Evolutionary conservation across 208 protist genomes (phyloP), one percentile per base, ranked within the genome.

Genomic region (Trypanosoma cruzi): DNA sequence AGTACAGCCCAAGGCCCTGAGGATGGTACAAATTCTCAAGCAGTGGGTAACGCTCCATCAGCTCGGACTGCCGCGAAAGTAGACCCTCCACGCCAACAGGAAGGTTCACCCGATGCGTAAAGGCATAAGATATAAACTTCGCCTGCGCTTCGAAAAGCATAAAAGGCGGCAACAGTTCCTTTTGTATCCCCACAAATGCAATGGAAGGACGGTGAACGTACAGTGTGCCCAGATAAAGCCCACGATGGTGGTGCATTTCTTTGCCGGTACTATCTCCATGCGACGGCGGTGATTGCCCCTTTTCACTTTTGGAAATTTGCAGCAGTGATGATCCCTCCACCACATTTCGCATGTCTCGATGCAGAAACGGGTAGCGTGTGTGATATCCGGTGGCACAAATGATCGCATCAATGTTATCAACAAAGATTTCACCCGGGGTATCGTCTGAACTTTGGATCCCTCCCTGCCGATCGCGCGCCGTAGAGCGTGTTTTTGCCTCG

Each of bases 91-190:
- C 67, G 10, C 64, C 71, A 1, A 34, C 20, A 20, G 90, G 90
- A 60, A 94, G 56, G 34, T 48, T 42, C 46, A 93, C 28, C 4
- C 88, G 85, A 60, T 86, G 37, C 0, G 83, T 92, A 62, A 96
- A 94, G 60, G 82, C 84, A 72, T 89, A 94, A 10, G 82, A 77
- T 24, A 94, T 66, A 70, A 94, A 94, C 46, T 84, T 82, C n/a
- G 88, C 49, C 69, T 96, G 91, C 14, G 87, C 89, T 70, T 96
- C 91, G 48, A 92, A 92, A 10, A 96, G 56, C 18, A 96, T 71
- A 68, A 91, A 90, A 6, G 91, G 91, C 1, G 91, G 91, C 48
- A 94, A 68, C 63, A 96, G 32, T 44, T 85, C 86, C 44, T 68
- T 72, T 70, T 93, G 91, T n/a, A 86, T 63, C 11, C 88, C 91